Evolutionary conservation across 768 basidiomycete genomes (phyloP).

Genomic region (Leccinum aurantiacum): DNA sequence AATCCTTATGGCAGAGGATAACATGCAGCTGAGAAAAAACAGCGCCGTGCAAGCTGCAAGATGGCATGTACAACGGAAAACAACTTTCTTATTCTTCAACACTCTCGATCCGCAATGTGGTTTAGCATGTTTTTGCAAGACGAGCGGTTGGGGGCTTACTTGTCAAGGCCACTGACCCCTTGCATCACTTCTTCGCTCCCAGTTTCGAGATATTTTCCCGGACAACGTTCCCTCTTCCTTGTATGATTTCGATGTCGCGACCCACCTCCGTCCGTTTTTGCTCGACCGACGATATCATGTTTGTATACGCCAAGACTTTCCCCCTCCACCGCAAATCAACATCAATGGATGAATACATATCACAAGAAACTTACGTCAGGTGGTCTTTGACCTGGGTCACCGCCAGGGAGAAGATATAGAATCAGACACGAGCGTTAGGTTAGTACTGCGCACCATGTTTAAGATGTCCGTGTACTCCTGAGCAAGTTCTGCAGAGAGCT

Average conservation of each 20-base stretch:
- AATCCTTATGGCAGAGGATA: neutral
- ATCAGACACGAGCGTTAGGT: neutral
- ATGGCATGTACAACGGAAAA: constrained; percentile 1
- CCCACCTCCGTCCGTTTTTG: constrained; percentile 22
- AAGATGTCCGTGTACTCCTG: constrained; percentile 20
- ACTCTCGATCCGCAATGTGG: neutral
- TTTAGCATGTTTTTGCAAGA: neutral
- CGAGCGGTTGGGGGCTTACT: neutral
- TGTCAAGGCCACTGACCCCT: neutral
- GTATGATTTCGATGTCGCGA: constrained; percentile 19
- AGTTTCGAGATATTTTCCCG: constrained; percentile 24
- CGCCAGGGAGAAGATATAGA: neutral
- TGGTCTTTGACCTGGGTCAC: constrained; percentile 29
- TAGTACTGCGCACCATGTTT: constrained; percentile 19
- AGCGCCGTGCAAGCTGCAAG: neutral
- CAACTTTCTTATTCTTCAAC: neutral
- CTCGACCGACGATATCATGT: constrained; percentile 23
- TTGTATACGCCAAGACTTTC: constrained; percentile 20
- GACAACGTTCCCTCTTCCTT: constrained; percentile 19
- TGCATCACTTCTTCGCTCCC: constrained; percentile 15
- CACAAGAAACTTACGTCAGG: constrained; percentile 21
- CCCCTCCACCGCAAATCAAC: constrained; percentile 20
- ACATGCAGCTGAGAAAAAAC: neutral
- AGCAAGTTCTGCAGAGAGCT: constrained; percentile 17
- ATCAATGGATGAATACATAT: neutral